Evolutionary conservation across 768 basidiomycete genomes (phyloP), one percentile per base, ranked within the genome.

Genomic region (Agrocybe praecox): DNA sequence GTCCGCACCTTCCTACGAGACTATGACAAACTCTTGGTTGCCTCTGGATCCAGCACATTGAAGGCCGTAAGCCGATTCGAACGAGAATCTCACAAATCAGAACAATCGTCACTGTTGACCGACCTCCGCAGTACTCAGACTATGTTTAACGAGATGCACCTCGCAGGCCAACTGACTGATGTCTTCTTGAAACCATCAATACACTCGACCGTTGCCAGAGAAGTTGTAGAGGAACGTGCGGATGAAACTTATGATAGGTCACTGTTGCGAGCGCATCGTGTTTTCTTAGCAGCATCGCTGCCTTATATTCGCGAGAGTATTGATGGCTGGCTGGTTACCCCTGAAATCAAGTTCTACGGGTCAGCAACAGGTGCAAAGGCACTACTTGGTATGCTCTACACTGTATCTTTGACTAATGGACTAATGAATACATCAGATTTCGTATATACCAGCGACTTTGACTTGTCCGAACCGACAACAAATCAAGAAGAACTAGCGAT

Each of bases 91-190:
- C 34, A 18, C 6, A 33, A 32, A 14, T 19, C 14, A 19, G 34
- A 33, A 17, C 9, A 22, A 2, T 40, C 19, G 19, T 15, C 36
- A 8, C 33, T 21, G n/a, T 6, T 10, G 11, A 34, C n/a, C 18
- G 32, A 33, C 18, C 36, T 19, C 11, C 29, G n/a, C n/a, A 46
- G 50, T 18, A 47, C 69, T 6, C 66, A 70, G 43, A 58, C 46
- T 0, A 47, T 53, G 2, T 77, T 77, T 55, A 59, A 70, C n/a
- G 59, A 67, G 33, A 72, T 78, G 70, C 67, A 78, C n/a, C 52
- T 56, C 33, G 55, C 57, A 11, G 61, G 68, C 18, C 52, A 65
- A 44, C 61, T 77, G 17, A 73, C 71, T 0, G 78, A 79, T 58
- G 67, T 77, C 22, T 49, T 59, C 14, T 71, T 80, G 42, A 53